phyloP scores from a whole-genome alignment of 129 eudicot species.

The Saposhnikovia divaricata region DNA sequence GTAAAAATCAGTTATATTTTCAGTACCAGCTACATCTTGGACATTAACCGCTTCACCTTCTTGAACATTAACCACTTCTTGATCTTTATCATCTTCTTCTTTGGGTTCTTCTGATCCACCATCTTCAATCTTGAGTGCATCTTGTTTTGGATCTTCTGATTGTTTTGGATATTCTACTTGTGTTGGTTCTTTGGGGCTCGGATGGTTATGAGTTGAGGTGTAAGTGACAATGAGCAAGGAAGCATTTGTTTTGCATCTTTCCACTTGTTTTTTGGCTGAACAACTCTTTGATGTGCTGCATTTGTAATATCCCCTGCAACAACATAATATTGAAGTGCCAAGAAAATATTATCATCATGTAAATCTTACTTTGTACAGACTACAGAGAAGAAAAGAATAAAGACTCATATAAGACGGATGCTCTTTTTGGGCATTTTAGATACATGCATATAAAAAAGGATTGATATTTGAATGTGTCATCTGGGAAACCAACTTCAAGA shows the following conservation, averaged over 20 bases:
- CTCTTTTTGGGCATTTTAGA: neutral
- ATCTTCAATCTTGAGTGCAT: neutral
- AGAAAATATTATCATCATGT: neutral
- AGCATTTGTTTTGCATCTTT: conserved; percentile 72
- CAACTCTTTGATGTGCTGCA: conserved; percentile 34
- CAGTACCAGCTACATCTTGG: conserved; percentile 13
- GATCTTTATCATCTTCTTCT: conserved; percentile 2
- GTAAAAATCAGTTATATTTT: conserved; percentile 20
- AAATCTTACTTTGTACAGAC: neutral
- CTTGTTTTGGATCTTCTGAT: neutral
- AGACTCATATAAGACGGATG: neutral
- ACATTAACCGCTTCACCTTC: conserved; percentile 9
- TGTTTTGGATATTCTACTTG: conserved; percentile 17
- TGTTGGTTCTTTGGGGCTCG: conserved; percentile 36
- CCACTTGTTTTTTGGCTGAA: conserved; percentile 88
- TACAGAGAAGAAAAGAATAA: neutral
- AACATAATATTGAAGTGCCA: neutral
- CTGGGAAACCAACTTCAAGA: conserved; percentile 1
- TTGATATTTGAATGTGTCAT: neutral
- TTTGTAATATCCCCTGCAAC: conserved; percentile 4
- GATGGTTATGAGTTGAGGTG: conserved; percentile 77
- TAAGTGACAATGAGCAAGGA: conserved; percentile 73
- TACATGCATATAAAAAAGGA: neutral
- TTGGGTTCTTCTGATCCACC: neutral
- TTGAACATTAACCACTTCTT: neutral